Base-by-base conservation (phyloP, 805 yeast genomes). In the Komagataella pastoris region DNA sequence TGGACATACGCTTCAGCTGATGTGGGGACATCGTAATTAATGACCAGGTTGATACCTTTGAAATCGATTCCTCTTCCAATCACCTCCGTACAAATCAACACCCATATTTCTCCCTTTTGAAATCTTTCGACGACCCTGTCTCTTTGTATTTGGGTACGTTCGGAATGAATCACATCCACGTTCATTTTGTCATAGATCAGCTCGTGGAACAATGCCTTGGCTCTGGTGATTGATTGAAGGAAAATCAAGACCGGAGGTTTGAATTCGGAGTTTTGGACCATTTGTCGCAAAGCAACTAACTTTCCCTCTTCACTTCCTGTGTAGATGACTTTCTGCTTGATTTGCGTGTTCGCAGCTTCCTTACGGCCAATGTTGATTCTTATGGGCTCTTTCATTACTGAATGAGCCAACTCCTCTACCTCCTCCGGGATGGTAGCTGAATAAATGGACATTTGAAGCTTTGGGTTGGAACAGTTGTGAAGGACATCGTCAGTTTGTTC, bases 281-380 rank as follows among this genome's bases (percentile, higher is more conserved):
- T 75, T 63, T 90, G 96, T 59, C 98, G 78, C 40, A 93, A 81
- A 0, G 96, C 98, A 30, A 93, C 72, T 21, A 93, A 70, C 65
- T 93, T 93, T n/a, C 99, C 99, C 59, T 87, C 88, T 67, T 93
- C 99, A 57, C 80, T 85, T 48, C 99, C 99, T 54, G 97, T 85
- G 63, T 79, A 91, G 1, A 85, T 77, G 46, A 93, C 69, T 60
- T 79, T 79, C 69, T 91, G 99, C 47, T 87, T 89, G 58, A 91
- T 89, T 49, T 80, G 79, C 7, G 75, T 66, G 54, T 88, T 84
- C 0, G 99, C 99, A 17, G 96, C 95, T 65, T 91, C 97, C 62
- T 90, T 90, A 60, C 83, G 90, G 8, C 97, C 97, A 58, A 91
- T 83, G 54, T 93, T 85, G 46, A 93, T 79, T 63, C 98, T 79